Base-by-base conservation (phyloP, 2,329 filamentous ascomycete genomes). In the Talaromyces sp. region DNA sequence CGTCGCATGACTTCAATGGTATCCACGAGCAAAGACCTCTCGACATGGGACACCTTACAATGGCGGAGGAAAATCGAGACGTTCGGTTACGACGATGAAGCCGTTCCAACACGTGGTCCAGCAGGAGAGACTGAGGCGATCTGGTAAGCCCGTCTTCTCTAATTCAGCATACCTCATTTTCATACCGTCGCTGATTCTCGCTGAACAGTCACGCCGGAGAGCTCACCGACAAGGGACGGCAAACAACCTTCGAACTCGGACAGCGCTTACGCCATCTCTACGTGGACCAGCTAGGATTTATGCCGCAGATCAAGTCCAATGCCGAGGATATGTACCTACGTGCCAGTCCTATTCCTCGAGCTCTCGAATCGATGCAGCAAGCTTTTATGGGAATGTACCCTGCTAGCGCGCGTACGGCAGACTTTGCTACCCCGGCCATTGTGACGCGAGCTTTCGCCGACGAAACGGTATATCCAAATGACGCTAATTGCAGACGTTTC, bases 391-490 rank as follows among this genome's bases (percentile, higher is more conserved):
- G 90, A 29, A 84, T 95, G 73, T 95, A 94, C 73, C 91, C 91
- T 0, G 69, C 81, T 13, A 77, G 76, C 29, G 76, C 80, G 43
- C 79, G 85, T 61, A 80, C 83, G 0, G 77, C 78, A 25, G 75
- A 80, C 63, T 86, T 91, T 67, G 83, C 85, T 0, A 81, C 86
- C 0, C 86, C 89, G 0, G 88, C 88, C 5, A 89, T 93, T 69
- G 79, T 92, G 60, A 85, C 84, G 10, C 84, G 91, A 45, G 81
- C 85, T 3, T 83, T 85, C 4, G 83, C 83, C 53, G 89, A 93
- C 72, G 91, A 95, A 80, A 94, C 90, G 0, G 83, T 94, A 0
- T 92, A 89, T 75, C 91, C 91, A 22, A 95, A 94, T 75, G 90
- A 92, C 70, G 81, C 83, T 67, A 88, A 86, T 72, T 95, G 91